These are phyloP conservation scores for Gliomastix tumulicola DNA, from an alignment of 2,329 filamentous ascomycete species.

Conservation along the genomic window DNA sequence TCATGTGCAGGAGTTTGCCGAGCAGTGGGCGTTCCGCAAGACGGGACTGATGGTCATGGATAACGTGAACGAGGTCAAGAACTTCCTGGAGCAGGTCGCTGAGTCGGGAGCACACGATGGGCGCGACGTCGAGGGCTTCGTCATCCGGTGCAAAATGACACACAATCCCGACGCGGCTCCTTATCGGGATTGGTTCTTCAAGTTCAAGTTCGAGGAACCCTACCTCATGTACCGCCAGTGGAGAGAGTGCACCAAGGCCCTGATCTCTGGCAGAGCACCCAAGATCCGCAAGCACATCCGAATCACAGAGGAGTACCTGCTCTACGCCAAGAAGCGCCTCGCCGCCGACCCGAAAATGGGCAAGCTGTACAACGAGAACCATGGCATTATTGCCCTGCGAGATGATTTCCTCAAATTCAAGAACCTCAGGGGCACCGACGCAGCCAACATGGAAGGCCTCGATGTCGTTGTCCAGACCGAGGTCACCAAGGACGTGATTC, in stretches of 20 bases:
- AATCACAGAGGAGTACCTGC: constrained; percentile 87
- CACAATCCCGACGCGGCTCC: constrained; percentile 39
- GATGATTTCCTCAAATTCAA: constrained; percentile 81
- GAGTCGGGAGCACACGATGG: constrained; percentile 87
- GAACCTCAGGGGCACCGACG: constrained; percentile 81
- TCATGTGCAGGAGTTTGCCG: constrained; percentile 83
- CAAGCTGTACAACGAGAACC: constrained; percentile 74
- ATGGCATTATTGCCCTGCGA: constrained; percentile 88
- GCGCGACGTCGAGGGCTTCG: constrained; percentile 93
- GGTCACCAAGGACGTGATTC: constrained; percentile 61
- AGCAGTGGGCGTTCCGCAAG: constrained; percentile 90
- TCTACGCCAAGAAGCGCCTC: constrained; percentile 71
- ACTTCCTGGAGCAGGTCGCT: constrained; percentile 76
- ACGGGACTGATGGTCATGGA: constrained; percentile 74
- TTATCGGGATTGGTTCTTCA: constrained; percentile 98
- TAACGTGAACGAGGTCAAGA: constrained; percentile 65
- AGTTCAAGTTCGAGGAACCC: constrained; percentile 98
- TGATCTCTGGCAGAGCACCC: constrained; percentile 70
- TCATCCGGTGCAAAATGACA: constrained; percentile 77
- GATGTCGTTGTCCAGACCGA: constrained; percentile 38
- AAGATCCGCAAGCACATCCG: constrained; percentile 78
- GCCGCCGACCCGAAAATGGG: constrained; percentile 59
- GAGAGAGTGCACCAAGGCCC: constrained; percentile 89
- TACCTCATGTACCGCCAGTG: constrained; percentile 99
- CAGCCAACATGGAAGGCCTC: constrained; percentile 66